A percentile compares a stretch with the other conserved stretches of the same genome.
Evolutionary conservation across 108 stramenopile genomes (phyloP).

Genomic region (Skeletonema marinoi): DNA sequence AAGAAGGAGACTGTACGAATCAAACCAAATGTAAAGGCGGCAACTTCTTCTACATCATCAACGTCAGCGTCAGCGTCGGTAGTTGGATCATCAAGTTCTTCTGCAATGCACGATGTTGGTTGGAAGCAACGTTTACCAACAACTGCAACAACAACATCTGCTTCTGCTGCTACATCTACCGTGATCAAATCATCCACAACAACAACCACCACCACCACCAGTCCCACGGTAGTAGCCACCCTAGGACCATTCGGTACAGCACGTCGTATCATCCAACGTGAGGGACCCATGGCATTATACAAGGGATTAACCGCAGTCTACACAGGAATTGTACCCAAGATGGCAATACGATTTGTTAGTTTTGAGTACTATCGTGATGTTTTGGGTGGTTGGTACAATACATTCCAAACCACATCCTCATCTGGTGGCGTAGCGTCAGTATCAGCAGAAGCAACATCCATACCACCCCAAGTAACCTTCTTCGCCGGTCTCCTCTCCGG

Average conservation of each 20-base stretch:
- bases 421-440: background rate
- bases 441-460: background rate
- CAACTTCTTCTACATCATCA: slow-evolving; percentile 1
- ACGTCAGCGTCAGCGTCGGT: background rate
- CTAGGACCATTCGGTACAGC: slow-evolving; percentile 84
- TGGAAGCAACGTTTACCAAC: slow-evolving; percentile 40
- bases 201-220: slow-evolving; percentile 9
- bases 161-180: slow-evolving; percentile 8
- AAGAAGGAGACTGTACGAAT: slow-evolving; percentile 10
- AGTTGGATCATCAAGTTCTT: too few species aligned
- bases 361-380: slow-evolving; percentile 84
- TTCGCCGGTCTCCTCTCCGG: slow-evolving; percentile 90
- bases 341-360: slow-evolving; percentile 96
- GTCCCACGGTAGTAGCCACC: slow-evolving; percentile 48
- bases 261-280: slow-evolving; percentile 83
- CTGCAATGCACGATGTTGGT: slow-evolving; percentile 34
- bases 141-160: slow-evolving; percentile 8
- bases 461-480: slow-evolving; percentile 62
- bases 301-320: slow-evolving; percentile 97
- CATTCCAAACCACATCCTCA: background rate
- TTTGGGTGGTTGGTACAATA: slow-evolving; percentile 28
- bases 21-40: slow-evolving; percentile 12
- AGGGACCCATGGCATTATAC: slow-evolving; percentile 96
- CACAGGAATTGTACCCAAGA: slow-evolving; percentile 95
- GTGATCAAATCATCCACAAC: background rate